Evolutionary conservation across 805 yeast species (phyloP), one percentile per base, ranked within the genome.

Genomic region (Diddensiella santjacobensis): DNA sequence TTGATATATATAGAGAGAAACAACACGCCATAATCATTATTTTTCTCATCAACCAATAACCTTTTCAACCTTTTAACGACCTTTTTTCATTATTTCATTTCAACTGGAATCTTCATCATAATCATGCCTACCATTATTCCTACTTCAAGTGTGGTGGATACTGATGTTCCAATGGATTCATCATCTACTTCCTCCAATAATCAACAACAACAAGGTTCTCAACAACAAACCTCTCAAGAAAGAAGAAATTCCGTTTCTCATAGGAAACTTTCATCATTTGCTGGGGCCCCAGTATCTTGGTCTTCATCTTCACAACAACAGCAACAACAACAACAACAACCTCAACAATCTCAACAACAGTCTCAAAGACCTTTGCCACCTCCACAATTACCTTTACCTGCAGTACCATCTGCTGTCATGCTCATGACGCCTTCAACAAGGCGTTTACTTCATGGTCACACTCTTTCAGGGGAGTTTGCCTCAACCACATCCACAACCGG

Each of bases 91-190:
- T n/a, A n/a, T n/a, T 29, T 4, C 19, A 22, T 15, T 35, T 35
- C 39, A 35, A 35, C 6, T 22, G 39, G 3, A 20, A 22, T 11
- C 19, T 22, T 35, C 15, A n/a, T 22, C 10, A 19, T 23, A 5
- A 39, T 19, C 13, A 39, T 26, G 31, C 31, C 44, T 6, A 20
- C 45, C 61, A 36, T 38, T 13, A 33, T 26, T 17, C 29, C 53
- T 3, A 30, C 36, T 6, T 17, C 47, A 2, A 23, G 40, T 13
- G 24, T 42, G 18, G 22, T 48, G 42, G 63, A 44, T 59, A 5
- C 54, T 26, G 31, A 26, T 6, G 42, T 30, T 24, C 4, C 26
- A 13, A 26, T 13, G 8, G 31, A 8, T 26, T 8, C 31, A 8
- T 8, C 31, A 8, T 8, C 31, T 26, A 26, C 31, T 8, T 26